phyloP scores from a whole-genome alignment of 1,284 basidiomycete species.

The Ceratobasidium sp. region DNA sequence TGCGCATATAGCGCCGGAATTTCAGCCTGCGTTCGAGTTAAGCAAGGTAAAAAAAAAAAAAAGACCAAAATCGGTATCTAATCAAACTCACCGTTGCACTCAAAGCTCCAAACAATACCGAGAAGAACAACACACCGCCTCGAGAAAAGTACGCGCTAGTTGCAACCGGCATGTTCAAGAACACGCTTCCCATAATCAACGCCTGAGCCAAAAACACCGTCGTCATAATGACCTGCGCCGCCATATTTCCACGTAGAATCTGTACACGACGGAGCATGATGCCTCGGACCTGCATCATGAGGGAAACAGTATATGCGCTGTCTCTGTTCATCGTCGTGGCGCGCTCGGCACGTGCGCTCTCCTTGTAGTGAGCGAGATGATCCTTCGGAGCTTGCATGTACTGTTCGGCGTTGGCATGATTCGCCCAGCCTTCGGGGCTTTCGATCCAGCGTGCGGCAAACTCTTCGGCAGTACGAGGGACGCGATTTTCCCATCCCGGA shows the following conservation, averaged over 20 bases:
- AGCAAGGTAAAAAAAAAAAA: no score
- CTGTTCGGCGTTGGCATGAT: slow-evolving; percentile 58
- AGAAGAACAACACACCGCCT: slow-evolving; percentile 69
- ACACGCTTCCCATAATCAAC: slow-evolving; percentile 81
- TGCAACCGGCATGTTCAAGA: slow-evolving; percentile 67
- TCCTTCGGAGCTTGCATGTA: slow-evolving; percentile 63
- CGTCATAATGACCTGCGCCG: slow-evolving; percentile 52
- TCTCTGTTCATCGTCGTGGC: slow-evolving; percentile 53
- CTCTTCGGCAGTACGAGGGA: slow-evolving; percentile 71
- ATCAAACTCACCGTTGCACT: slow-evolving; percentile 52
- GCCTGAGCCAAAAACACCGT: slow-evolving; percentile 59
- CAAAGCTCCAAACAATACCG: slow-evolving; percentile 59
- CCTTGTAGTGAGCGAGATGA: slow-evolving; percentile 64
- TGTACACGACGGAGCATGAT: slow-evolving; percentile 73
- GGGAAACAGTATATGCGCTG: slow-evolving; percentile 61
- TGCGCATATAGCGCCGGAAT: slow-evolving; percentile 77
- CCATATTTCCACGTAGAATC: slow-evolving; percentile 69
- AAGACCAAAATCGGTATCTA: no score
- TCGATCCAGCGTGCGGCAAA: slow-evolving; percentile 65
- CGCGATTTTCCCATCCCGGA: slow-evolving; percentile 58
- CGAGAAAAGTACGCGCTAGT: slow-evolving; percentile 81
- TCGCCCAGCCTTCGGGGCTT: slow-evolving; percentile 58
- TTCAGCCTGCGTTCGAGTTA: slow-evolving; percentile 59
- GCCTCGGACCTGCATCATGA: slow-evolving; percentile 69
- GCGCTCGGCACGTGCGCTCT: slow-evolving; percentile 64